A percentile compares a stretch with the other conserved stretches of the same genome.
Evolutionary conservation across 345 rosid species (phyloP).

Genomic region (Eucalyptus tenuipes): DNA sequence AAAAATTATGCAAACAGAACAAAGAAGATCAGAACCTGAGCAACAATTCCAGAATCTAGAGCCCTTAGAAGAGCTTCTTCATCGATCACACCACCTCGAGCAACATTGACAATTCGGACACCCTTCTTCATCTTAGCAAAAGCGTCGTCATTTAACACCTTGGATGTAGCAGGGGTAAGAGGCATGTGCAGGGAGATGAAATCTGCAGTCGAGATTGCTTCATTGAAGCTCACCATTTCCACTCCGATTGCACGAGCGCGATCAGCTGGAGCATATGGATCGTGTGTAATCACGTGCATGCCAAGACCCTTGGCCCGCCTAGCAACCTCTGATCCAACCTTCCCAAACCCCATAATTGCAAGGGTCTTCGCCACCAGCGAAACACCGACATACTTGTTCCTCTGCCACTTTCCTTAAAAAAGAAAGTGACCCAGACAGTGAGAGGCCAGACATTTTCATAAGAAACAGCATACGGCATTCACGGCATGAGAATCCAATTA

Average conservation of each 20-base stretch:
- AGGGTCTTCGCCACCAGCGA: conserved; percentile 32
- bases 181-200: conserved; percentile 42
- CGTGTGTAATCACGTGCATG: conserved; percentile 27
- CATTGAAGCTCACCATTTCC: conserved; percentile 16
- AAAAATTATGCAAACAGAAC: neutral
- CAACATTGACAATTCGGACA: conserved; percentile 27
- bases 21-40: conserved; percentile 8
- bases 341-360: conserved; percentile 37
- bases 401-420: conserved; percentile 18
- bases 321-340: conserved; percentile 39
- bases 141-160: conserved; percentile 18
- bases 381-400: conserved; percentile 19
- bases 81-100: conserved; percentile 29
- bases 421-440: neutral
- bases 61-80: conserved; percentile 29
- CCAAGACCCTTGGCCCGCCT: conserved; percentile 36
- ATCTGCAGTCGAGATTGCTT: conserved; percentile 24
- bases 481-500: neutral
- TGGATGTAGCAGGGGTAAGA: conserved; percentile 20
- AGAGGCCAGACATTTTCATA: neutral
- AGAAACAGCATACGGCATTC: neutral
- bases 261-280: conserved; percentile 32
- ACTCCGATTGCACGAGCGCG: conserved; percentile 22
- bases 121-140: conserved; percentile 35
- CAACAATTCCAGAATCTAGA: conserved; percentile 22